Conservation (phyloP, 495 filamentous ascomycete species). For the Alectoria sarmentosa region DNA sequence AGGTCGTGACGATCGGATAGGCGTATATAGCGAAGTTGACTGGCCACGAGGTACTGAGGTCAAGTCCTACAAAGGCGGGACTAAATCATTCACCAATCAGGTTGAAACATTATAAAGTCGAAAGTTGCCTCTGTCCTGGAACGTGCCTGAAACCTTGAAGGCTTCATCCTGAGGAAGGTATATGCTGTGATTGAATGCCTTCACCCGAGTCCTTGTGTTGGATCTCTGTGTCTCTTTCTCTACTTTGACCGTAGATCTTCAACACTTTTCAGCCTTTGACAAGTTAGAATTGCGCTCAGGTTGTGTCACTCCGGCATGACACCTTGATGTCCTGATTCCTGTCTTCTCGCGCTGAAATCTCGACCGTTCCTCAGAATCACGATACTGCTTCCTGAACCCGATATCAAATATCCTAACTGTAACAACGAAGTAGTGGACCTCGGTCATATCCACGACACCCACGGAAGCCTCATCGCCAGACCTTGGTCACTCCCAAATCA, state of each 20-base stretch:
- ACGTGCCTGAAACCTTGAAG: not conserved
- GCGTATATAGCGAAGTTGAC: not conserved
- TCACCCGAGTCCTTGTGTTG: not conserved
- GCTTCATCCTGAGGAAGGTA: not conserved
- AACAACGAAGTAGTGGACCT: too few relatives aligned
- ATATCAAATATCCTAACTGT: not conserved
- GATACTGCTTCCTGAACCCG: not conserved
- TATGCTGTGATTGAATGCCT: not conserved
- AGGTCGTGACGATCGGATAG: not conserved
- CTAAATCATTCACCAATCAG: not conserved
- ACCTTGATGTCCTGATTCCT: too few relatives aligned
- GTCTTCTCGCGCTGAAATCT: too few relatives aligned
- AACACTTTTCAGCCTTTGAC: not conserved
- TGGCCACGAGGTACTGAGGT: not conserved
- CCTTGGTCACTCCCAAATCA: not conserved
- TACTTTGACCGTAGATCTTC: not conserved
- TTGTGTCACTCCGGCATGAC: too few relatives aligned
- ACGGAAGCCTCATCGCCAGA: not conserved
- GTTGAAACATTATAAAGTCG: not conserved
- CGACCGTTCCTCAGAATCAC: not conserved
- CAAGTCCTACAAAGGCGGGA: not conserved
- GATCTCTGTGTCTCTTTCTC: too few relatives aligned
- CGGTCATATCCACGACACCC: too few relatives aligned
- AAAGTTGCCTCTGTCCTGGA: not conserved
- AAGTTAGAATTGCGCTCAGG: not conserved